Evolutionary conservation across 306 rosid genomes (phyloP).

Genomic region (Clitoria ternatea): DNA sequence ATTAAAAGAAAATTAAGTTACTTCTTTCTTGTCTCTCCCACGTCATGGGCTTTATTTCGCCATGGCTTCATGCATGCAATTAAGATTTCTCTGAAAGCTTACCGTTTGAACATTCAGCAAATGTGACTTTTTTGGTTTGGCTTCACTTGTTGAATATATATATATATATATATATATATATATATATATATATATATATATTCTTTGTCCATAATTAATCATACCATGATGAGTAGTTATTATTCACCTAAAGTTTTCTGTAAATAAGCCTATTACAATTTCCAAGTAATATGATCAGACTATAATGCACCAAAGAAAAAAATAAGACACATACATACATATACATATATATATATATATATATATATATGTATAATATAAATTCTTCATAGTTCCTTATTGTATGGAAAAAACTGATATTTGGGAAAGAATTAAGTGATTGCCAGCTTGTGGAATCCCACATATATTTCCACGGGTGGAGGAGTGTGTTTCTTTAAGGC

Average conservation of each 20-base stretch:
- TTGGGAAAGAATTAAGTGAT: neutral
- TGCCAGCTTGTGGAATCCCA: conserved; percentile 25
- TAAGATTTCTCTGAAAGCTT: neutral
- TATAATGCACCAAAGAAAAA: too few relatives aligned
- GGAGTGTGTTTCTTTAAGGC: conserved; percentile 25
- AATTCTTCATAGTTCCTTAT: too few relatives aligned
- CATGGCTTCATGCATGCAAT: neutral
- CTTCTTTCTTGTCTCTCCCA: neutral
- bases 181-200: too few relatives aligned
- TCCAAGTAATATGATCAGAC: neutral
- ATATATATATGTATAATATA: too few relatives aligned
- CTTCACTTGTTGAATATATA: neutral
- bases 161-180: too few relatives aligned
- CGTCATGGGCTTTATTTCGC: neutral
- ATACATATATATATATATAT: too few relatives aligned
- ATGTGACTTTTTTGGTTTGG: neutral
- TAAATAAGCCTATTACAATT: neutral
- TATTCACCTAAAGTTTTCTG: too few relatives aligned
- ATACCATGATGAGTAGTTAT: too few relatives aligned
- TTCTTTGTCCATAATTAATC: too few relatives aligned
- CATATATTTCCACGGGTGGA: conserved; percentile 23
- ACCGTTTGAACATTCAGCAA: neutral
- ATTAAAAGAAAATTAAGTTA: neutral
- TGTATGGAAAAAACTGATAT: neutral
- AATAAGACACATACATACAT: too few relatives aligned